Conservation (phyloP, 306 rosid genomes). For the Betula pendula region DNA sequence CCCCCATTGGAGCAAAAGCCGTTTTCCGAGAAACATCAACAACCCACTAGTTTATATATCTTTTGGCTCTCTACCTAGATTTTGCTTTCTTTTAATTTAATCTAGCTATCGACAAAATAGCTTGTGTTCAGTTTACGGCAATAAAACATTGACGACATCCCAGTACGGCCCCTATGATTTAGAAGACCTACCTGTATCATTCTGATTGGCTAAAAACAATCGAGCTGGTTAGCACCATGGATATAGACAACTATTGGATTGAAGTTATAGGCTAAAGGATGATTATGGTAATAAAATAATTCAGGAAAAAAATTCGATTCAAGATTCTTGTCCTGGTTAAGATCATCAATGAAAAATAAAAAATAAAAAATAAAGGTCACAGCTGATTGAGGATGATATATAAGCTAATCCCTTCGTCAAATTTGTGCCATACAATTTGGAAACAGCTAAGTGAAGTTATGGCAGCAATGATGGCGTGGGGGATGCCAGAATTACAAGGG, state of each 20-base stretch:
- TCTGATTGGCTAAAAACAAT: constrained; percentile 27
- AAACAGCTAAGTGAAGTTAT: constrained; percentile 31
- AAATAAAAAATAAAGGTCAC: constrained; percentile 8
- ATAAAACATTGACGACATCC: constrained; percentile 20
- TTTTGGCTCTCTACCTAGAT: constrained; percentile 24
- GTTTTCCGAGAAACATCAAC: constrained; percentile 50
- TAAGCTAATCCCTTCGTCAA: neutral
- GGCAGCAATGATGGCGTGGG: constrained; percentile 32
- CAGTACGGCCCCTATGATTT: constrained; percentile 29
- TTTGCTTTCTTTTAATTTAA: constrained; percentile 3
- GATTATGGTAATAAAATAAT: constrained; percentile 20
- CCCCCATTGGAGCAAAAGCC: constrained; percentile 34
- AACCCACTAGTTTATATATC: constrained; percentile 27
- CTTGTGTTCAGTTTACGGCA: neutral
- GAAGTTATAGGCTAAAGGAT: constrained; percentile 3
- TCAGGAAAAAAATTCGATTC: constrained; percentile 32
- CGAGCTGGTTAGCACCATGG: constrained; percentile 32
- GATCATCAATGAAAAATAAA: constrained; percentile 15
- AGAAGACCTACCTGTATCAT: constrained; percentile 26
- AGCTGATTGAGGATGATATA: constrained; percentile 5
- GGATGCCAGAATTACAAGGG: constrained; percentile 31
- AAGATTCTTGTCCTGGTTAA: constrained; percentile 17
- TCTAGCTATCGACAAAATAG: neutral
- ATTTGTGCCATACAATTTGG: constrained; percentile 23
- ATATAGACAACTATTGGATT: constrained; percentile 13